phyloP scores from a whole-genome alignment of 2,329 filamentous ascomycete genomes.

The Juglanconis sp. region DNA sequence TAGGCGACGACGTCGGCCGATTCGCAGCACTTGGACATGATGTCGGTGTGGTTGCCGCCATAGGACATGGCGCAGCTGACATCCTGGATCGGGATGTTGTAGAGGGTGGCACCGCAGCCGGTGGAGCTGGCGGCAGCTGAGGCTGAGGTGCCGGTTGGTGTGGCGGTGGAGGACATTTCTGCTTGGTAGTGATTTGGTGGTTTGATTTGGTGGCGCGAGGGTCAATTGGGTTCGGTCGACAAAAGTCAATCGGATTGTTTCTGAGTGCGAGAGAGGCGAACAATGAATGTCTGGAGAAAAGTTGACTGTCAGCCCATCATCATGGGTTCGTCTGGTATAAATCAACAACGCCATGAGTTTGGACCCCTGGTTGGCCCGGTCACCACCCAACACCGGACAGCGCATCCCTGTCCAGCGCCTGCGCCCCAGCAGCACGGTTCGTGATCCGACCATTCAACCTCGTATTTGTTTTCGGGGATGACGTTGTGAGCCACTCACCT shows the following conservation, averaged over 20 bases:
- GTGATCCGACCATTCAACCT: not conserved
- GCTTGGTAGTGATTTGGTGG: not conserved
- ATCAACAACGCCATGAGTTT: slow-evolving; percentile 1
- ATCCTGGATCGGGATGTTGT: slow-evolving; percentile 41
- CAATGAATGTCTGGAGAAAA: not conserved
- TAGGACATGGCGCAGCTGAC: slow-evolving; percentile 41
- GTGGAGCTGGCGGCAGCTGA: slow-evolving; percentile 1
- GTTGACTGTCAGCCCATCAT: not conserved
- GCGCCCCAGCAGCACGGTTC: not conserved
- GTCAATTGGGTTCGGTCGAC: not conserved
- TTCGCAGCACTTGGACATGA: slow-evolving; percentile 27
- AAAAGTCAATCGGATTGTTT: not conserved
- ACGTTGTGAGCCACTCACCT: not conserved
- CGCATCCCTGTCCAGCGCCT: not conserved
- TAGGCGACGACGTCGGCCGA: slow-evolving; percentile 35
- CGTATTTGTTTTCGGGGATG: not conserved
- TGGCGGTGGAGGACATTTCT: slow-evolving; percentile 5
- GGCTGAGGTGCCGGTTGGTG: not conserved
- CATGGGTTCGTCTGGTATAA: slow-evolving; percentile 10
- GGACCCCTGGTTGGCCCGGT: slow-evolving; percentile 3
- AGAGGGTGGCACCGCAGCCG: slow-evolving; percentile 28
- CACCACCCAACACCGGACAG: not conserved
- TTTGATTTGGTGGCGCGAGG: not conserved
- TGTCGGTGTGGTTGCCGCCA: slow-evolving; percentile 37
- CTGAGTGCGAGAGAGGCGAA: not conserved